Evolutionary conservation across 345 rosid genomes (phyloP), one percentile per base, ranked within the genome.

Genomic region (Tarenaya hassleriana): DNA sequence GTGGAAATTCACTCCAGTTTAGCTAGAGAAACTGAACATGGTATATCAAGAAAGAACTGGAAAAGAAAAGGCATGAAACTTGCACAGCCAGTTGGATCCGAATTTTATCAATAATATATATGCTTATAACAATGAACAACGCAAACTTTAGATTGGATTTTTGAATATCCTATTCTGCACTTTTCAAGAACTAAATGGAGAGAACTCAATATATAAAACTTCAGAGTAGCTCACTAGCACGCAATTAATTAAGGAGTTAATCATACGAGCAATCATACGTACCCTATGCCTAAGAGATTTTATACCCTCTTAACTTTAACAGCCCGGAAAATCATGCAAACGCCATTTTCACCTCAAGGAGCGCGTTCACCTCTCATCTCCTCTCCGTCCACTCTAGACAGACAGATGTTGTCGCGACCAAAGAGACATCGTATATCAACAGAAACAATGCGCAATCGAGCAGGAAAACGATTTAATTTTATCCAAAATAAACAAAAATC

Each of bases 1-100:
- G n/a, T n/a, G n/a, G n/a, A n/a, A n/a, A n/a, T n/a, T n/a, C n/a
- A n/a, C n/a, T n/a, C n/a, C 24, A 14, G 14, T 56, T 49, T 7
- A 60, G 68, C 9, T 24, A 18, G 17, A 70, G 34, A 47, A 39
- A 47, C 4, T 42, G 24, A 47, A 13, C 3, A 16, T 17, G 51
- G 41, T 20, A 24, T 18, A 31, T 15, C 45, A 50, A 31, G 5
- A 4, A 34, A 39, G n/a, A 14, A 47, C 35, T 34, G 15, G 41
- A 34, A 52, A 12, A 13, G 21, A 21, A 45, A 43, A 52, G 8
- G 45, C 19, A 34, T 14, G 8, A 11, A 37, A 37, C 10, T 32
- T 29, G 32, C 0, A 20, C 40, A 35, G n/a, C 9, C 40, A 35
- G 9, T 7, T 35, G 9, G 40, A 0, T 35, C n/a, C 1, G 9